phyloP scores from a whole-genome alignment of 1,139 yeast species.

The Pichia sp. region DNA sequence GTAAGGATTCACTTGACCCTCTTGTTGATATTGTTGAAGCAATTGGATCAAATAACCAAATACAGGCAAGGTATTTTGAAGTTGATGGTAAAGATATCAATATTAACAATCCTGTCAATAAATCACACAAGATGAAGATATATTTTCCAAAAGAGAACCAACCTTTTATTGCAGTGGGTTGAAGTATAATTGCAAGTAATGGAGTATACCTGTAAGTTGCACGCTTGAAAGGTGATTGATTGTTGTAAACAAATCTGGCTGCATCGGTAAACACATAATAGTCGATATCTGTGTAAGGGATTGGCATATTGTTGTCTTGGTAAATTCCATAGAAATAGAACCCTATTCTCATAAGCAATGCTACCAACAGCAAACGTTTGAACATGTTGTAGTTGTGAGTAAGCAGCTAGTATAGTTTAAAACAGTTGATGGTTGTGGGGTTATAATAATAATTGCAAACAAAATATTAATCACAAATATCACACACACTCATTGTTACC shows the following conservation, averaged over 20 bases:
- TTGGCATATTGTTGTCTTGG: constrained; percentile 74
- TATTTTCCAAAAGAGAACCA: constrained; percentile 73
- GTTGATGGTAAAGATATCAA: constrained; percentile 28
- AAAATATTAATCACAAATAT: too few species aligned
- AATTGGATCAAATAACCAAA: constrained; percentile 94
- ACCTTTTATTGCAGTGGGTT: constrained; percentile 46
- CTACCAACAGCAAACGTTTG: constrained; percentile 8
- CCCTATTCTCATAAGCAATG: constrained; percentile 36
- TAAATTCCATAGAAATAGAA: constrained; percentile 79
- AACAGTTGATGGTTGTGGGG: too few species aligned
- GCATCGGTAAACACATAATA: constrained; percentile 93
- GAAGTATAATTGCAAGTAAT: constrained; percentile 69
- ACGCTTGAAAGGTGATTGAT: constrained; percentile 67
- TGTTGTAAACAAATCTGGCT: constrained; percentile 56
- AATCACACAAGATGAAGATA: constrained; percentile 68
- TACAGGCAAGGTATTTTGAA: constrained; percentile 34
- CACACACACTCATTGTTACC: too few species aligned
- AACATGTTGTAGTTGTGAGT: not conserved
- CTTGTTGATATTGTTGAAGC: constrained; percentile 88
- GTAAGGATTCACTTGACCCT: constrained; percentile 86
- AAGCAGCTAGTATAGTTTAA: too few species aligned
- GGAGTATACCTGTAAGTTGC: constrained; percentile 95
- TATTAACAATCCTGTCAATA: constrained; percentile 63
- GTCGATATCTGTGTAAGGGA: constrained; percentile 89
- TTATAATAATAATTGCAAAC: too few species aligned